These are phyloP conservation scores for Kluyveromyces sp. DNA, from an alignment of 1,139 yeast species.

Conservation along the genomic window DNA sequence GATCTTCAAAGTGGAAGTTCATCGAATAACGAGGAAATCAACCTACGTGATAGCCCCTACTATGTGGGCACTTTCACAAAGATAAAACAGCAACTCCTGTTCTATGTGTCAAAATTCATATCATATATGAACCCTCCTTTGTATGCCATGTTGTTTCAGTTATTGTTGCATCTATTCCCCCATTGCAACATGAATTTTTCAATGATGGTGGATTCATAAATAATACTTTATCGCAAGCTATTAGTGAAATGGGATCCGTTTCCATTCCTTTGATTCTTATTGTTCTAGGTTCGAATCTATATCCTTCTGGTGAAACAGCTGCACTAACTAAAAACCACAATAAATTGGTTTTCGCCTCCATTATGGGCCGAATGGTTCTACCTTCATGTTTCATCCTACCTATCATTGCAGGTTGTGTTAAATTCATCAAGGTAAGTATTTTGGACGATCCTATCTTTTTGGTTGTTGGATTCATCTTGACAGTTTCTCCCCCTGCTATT, in stretches of 20 bases:
- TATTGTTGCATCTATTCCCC: constrained; percentile 73
- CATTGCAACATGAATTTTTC: constrained; percentile 59
- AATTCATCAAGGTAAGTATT: constrained; percentile 54
- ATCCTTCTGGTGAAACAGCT: constrained; percentile 59
- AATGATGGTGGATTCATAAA: constrained; percentile 59
- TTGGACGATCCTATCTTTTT: constrained; percentile 72
- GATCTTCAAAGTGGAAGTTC: not conserved
- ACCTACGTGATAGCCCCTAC: not conserved
- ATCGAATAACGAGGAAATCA: constrained; percentile 1
- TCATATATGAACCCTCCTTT: constrained; percentile 87
- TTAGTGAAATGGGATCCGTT: constrained; percentile 73
- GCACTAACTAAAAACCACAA: constrained; percentile 55
- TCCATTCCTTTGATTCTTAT: constrained; percentile 80
- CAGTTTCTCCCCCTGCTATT: constrained; percentile 73
- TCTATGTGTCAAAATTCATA: constrained; percentile 9
- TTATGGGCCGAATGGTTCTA: constrained; percentile 64
- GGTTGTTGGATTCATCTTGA: constrained; percentile 62
- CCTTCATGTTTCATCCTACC: constrained; percentile 63
- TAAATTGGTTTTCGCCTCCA: constrained; percentile 57
- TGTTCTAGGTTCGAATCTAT: constrained; percentile 67
- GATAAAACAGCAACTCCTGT: constrained; percentile 4
- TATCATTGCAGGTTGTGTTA: constrained; percentile 52
- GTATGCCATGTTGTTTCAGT: constrained; percentile 86
- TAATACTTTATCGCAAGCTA: constrained; percentile 69
- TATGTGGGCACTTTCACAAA: constrained; percentile 8